Conservation (phyloP, 208 protist genomes). For the Crithidia fasciculata region DNA sequence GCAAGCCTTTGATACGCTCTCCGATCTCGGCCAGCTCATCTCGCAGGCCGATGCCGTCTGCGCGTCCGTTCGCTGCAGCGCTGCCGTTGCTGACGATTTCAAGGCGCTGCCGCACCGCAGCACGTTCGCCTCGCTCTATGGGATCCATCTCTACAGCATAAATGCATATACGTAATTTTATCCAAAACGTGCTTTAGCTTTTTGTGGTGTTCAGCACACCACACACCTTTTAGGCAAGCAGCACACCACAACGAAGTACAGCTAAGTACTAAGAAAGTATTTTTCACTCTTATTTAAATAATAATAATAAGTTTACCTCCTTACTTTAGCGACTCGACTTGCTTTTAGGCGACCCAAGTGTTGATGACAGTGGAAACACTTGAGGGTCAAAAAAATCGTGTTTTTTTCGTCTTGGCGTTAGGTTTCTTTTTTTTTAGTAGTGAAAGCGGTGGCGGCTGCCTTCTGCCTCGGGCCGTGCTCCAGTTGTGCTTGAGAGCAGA, state of each 20-base stretch:
- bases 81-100: slow-evolving; percentile 7
- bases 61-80: background rate
- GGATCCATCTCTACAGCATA: slow-evolving; percentile 1
- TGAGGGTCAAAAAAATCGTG: background rate
- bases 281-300: no score
- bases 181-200: background rate
- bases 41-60: background rate
- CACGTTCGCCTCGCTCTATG: slow-evolving; percentile 6
- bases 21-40: slow-evolving; percentile 34
- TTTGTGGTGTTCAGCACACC: background rate
- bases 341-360: background rate
- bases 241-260: no score
- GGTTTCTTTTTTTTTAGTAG: background rate
- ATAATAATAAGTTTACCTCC: no score
- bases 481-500: no score
- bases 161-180: background rate
- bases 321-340: background rate
- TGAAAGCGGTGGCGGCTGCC: no score
- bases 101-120: slow-evolving; percentile 15
- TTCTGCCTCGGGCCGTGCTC: no score
- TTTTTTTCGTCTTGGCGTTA: background rate
- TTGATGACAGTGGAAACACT: background rate
- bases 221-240: no score
- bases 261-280: no score
- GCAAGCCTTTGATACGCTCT: slow-evolving; percentile 29